Evolutionary conservation across 495 filamentous ascomycete species (phyloP).

Genomic region (Hypomontagnella submonticulosa): DNA sequence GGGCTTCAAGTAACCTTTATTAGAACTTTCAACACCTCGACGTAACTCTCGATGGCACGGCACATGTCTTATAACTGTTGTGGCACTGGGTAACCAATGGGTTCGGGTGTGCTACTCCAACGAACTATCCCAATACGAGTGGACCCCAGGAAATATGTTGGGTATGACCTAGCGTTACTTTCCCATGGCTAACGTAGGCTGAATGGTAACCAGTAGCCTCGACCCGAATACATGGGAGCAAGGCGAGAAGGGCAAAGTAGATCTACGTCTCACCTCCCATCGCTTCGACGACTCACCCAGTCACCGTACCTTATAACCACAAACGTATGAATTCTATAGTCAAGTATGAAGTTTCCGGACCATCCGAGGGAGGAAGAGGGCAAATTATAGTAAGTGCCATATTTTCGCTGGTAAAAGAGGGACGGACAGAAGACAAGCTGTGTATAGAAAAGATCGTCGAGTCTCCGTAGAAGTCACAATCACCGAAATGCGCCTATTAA

Average conservation of each 20-base stretch:
- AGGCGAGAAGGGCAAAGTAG: too few relatives aligned
- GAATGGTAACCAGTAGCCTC: neutral
- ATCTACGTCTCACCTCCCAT: too few relatives aligned
- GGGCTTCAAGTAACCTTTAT: too few relatives aligned
- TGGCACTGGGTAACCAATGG: conserved; percentile 1
- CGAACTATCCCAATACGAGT: neutral
- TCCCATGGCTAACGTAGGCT: conserved; percentile 9
- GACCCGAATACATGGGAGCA: neutral
- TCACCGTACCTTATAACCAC: too few relatives aligned
- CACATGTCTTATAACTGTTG: conserved; percentile 1
- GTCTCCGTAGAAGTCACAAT: too few relatives aligned
- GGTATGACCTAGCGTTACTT: neutral
- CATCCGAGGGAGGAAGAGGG: too few relatives aligned
- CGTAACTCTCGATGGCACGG: neutral
- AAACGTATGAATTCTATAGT: too few relatives aligned
- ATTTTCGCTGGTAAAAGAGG: too few relatives aligned
- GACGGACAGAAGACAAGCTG: conserved; percentile 2
- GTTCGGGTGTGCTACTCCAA: neutral
- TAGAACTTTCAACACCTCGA: neutral
- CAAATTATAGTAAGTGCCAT: too few relatives aligned
- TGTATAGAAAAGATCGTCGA: neutral
- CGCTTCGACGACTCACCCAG: too few relatives aligned
- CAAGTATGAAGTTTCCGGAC: too few relatives aligned
- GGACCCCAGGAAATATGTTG: conserved; percentile 1
- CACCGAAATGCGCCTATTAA: neutral